These are phyloP conservation scores for Ilex asprella DNA, from an alignment of 257 asterid genomes.

Conservation along the genomic window DNA sequence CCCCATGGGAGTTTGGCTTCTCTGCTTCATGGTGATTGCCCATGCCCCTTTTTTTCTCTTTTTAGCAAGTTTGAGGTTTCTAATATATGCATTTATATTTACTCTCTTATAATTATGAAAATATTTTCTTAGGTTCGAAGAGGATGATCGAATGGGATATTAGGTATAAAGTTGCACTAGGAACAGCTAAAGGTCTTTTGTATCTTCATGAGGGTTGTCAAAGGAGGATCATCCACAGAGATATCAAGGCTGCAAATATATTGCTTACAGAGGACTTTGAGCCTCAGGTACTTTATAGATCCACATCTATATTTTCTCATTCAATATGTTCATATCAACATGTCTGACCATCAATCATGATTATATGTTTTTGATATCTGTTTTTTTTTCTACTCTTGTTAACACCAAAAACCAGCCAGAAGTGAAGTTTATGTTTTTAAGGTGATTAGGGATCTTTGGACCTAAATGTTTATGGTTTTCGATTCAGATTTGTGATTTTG, in stretches of 20 bases:
- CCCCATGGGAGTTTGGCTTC: slow-evolving; percentile 92
- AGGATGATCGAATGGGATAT: slow-evolving; percentile 64
- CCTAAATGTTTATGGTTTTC: background rate
- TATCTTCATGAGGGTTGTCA: slow-evolving; percentile 94
- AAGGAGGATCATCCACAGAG: slow-evolving; percentile 89
- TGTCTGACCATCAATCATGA: too few relatives aligned
- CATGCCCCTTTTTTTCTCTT: background rate
- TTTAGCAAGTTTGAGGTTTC: background rate
- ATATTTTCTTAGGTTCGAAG: slow-evolving; percentile 40
- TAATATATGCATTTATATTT: slow-evolving; percentile 2
- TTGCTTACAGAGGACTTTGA: slow-evolving; percentile 78
- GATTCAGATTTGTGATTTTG: slow-evolving; percentile 66
- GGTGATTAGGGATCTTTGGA: slow-evolving; percentile 6
- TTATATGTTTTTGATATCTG: too few relatives aligned
- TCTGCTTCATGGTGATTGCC: slow-evolving; percentile 59
- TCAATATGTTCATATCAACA: background rate
- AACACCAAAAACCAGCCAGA: background rate
- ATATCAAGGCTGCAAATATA: slow-evolving; percentile 91
- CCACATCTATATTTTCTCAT: too few relatives aligned
- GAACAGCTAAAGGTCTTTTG: slow-evolving; percentile 72
- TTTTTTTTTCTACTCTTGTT: background rate
- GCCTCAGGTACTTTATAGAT: slow-evolving; percentile 56
- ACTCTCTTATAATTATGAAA: too few relatives aligned
- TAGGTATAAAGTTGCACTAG: slow-evolving; percentile 73
- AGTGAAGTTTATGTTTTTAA: background rate